Evolutionary conservation across 345 rosid species (phyloP).

Genomic region (Sonneratia caseolaris): DNA sequence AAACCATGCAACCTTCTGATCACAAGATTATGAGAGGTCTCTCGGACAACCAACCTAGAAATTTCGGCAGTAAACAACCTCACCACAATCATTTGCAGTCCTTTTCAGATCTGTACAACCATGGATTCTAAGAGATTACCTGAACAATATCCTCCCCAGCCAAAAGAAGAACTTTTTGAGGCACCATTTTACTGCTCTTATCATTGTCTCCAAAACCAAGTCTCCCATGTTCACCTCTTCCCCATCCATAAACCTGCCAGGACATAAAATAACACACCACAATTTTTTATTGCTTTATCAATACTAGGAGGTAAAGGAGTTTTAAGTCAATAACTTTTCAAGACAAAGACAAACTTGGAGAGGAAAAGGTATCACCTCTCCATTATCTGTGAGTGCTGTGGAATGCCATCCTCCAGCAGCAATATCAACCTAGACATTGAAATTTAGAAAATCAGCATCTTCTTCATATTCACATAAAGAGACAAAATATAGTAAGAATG

Average conservation of each 20-base stretch:
- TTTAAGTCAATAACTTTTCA: neutral
- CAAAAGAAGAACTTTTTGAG: slow-evolving; percentile 83
- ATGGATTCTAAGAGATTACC: slow-evolving; percentile 18
- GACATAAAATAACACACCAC: neutral
- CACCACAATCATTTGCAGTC: neutral
- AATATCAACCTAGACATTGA: slow-evolving; percentile 70
- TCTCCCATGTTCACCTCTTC: slow-evolving; percentile 98
- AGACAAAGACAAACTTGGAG: slow-evolving; percentile 1
- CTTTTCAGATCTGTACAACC: neutral
- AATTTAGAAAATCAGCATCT: neutral
- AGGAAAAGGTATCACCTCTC: slow-evolving; percentile 48
- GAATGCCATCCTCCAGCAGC: slow-evolving; percentile 99
- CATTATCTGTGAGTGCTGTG: slow-evolving; percentile 68
- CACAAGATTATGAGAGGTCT: no score
- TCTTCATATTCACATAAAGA: neutral
- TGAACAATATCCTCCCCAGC: slow-evolving; percentile 77
- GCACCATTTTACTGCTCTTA: slow-evolving; percentile 96
- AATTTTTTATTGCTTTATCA: neutral
- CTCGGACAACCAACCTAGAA: neutral
- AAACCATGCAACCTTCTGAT: no score
- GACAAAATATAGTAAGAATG: neutral
- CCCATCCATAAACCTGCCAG: slow-evolving; percentile 92
- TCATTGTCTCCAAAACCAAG: slow-evolving; percentile 98
- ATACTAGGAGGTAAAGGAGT: slow-evolving; percentile 1
- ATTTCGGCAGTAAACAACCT: neutral